Percentiles rank a stretch among this genome's conserved stretches.
phyloP scores from a whole-genome alignment of 2,329 filamentous ascomycete species.

The Fusarium guadeloupense region DNA sequence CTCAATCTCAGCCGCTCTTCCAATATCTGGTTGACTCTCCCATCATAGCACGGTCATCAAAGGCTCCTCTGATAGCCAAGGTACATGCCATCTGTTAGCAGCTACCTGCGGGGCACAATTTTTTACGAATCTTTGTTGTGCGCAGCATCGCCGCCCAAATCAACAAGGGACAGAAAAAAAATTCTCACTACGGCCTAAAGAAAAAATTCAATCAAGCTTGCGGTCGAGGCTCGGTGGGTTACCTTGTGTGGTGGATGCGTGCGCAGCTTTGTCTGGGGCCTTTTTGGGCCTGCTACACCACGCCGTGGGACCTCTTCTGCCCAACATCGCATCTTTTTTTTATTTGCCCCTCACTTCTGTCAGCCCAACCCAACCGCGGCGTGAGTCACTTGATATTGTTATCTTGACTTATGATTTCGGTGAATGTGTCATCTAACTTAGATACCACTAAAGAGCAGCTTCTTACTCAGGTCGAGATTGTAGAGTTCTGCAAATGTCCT shows the following conservation, averaged over 20 bases:
- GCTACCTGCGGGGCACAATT: slow-evolving; percentile 40
- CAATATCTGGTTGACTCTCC: slow-evolving; percentile 2
- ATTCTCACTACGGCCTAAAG: slow-evolving; percentile 39
- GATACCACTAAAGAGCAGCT: not conserved
- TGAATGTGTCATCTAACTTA: slow-evolving; percentile 1
- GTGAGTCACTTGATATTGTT: slow-evolving; percentile 39
- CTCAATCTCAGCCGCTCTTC: slow-evolving; percentile 1
- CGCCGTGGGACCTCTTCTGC: slow-evolving; percentile 36
- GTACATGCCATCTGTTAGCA: slow-evolving; percentile 46
- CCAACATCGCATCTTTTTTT: slow-evolving; percentile 25
- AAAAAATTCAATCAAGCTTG: slow-evolving; percentile 38
- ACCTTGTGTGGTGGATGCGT: slow-evolving; percentile 32
- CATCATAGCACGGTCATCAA: slow-evolving; percentile 11
- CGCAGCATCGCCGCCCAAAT: slow-evolving; percentile 28
- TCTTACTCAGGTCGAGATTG: not conserved
- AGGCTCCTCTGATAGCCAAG: slow-evolving; percentile 11
- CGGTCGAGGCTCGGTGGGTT: slow-evolving; percentile 37
- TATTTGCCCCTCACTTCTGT: slow-evolving; percentile 39
- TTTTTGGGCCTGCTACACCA: slow-evolving; percentile 25
- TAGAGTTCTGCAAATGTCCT: not conserved
- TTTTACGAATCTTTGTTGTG: slow-evolving; percentile 24
- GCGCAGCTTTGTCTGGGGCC: slow-evolving; percentile 28
- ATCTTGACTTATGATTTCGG: not conserved
- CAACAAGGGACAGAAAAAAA: slow-evolving; percentile 34
- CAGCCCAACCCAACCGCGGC: slow-evolving; percentile 43